Percentiles rank a stretch among this genome's conserved stretches.
phyloP scores from a whole-genome alignment of 129 eudicot genomes.

The Lactuca saligna region DNA sequence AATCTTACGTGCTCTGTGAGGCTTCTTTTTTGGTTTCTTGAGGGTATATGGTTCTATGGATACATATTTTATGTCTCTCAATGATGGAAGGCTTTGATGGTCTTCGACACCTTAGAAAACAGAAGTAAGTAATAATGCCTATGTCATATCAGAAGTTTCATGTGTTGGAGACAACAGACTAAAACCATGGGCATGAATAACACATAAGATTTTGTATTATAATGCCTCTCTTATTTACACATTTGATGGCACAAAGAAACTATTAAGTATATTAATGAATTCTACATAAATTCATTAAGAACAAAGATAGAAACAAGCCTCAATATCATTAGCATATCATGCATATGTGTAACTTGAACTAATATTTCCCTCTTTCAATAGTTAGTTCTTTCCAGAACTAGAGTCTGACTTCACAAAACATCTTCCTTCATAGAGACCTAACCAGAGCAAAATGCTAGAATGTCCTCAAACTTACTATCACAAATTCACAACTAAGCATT shows the following conservation, averaged over 20 bases:
- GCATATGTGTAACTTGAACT: background rate
- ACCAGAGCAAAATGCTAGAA: background rate
- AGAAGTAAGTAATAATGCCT: slow-evolving; percentile 6
- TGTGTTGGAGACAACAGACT: too few species aligned
- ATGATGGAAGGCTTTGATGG: slow-evolving; percentile 27
- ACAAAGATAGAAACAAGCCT: too few species aligned
- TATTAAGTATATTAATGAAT: too few species aligned
- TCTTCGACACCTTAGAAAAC: slow-evolving; percentile 37
- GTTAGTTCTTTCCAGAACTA: background rate
- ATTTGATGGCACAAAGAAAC: too few species aligned
- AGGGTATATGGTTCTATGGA: slow-evolving; percentile 22
- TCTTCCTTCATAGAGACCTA: background rate
- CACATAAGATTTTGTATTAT: too few species aligned
- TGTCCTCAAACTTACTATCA: background rate
- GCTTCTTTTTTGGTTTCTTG: slow-evolving; percentile 44
- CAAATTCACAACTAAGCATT: background rate
- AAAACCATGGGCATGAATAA: too few species aligned
- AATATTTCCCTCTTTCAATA: background rate
- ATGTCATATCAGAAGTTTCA: too few species aligned
- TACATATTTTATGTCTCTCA: slow-evolving; percentile 30
- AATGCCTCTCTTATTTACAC: too few species aligned
- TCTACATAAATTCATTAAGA: too few species aligned
- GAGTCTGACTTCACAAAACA: background rate
- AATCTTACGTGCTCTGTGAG: slow-evolving; percentile 68
- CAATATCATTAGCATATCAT: too few species aligned